Percentiles rank a stretch among this genome's conserved stretches.
Evolutionary conservation across 2,329 filamentous ascomycete genomes (phyloP).

Genomic region (Ascochyta koolunga): DNA sequence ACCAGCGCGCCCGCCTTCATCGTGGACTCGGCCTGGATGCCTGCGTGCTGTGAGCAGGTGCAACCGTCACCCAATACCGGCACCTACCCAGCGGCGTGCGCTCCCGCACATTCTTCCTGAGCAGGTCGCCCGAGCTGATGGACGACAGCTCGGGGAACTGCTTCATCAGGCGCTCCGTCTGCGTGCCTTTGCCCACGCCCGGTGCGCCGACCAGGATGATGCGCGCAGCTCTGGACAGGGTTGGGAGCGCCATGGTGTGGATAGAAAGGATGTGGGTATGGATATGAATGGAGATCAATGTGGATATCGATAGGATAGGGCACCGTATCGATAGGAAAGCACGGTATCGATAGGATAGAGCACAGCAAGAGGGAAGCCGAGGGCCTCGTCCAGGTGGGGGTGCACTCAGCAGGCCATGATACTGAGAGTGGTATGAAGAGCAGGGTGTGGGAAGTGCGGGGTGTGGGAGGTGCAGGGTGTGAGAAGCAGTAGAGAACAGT

Average conservation of each 20-base stretch:
- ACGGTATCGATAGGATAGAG: neutral
- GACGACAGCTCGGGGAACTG: conserved; percentile 88
- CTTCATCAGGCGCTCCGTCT: conserved; percentile 84
- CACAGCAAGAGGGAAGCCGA: conserved; percentile 8
- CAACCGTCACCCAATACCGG: neutral
- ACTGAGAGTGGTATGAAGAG: neutral
- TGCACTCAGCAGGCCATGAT: conserved; percentile 14
- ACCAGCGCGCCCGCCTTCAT: conserved; percentile 92
- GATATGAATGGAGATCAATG: neutral
- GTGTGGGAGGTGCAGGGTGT: neutral
- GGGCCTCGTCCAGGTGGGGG: conserved; percentile 7
- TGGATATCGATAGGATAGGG: neutral
- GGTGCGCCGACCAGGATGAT: conserved; percentile 95
- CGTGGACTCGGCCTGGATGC: conserved; percentile 85
- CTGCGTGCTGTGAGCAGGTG: conserved; percentile 54
- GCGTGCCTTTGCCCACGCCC: conserved; percentile 96
- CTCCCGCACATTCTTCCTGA: conserved; percentile 90
- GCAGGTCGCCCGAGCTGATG: conserved; percentile 90
- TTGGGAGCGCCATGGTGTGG: conserved; percentile 29
- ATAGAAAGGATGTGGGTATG: neutral
- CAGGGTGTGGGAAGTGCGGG: neutral
- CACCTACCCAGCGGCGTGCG: conserved; percentile 79
- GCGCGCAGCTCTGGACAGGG: conserved; percentile 71
- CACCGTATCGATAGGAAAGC: too few relatives aligned
- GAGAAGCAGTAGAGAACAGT: too few relatives aligned